These are phyloP conservation scores for Blepharisma stoltei DNA, from an alignment of 73 alveolate species.

Conservation along the genomic window DNA sequence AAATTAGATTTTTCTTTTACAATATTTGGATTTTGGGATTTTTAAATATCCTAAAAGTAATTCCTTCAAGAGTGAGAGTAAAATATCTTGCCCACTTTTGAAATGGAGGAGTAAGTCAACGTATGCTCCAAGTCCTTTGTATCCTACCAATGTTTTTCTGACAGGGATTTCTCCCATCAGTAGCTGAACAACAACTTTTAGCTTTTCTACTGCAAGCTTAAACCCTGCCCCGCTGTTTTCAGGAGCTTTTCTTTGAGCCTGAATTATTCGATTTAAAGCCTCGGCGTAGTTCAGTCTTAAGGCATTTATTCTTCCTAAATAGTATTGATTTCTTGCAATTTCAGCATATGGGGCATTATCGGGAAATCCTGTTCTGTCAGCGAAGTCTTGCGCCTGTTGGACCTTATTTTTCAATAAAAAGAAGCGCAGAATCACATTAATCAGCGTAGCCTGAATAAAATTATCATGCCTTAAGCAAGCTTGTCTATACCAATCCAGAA, in stretches of 20 bases:
- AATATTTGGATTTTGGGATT: too few species aligned
- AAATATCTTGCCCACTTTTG: too few species aligned
- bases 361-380: conserved; percentile 84
- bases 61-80: too few species aligned
- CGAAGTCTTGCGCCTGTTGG: conserved; percentile 73
- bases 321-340: conserved; percentile 83
- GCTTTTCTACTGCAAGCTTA: conserved; percentile 83
- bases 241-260: conserved; percentile 95
- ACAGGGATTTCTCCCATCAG: conserved; percentile 97
- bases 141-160: conserved; percentile 61
- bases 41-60: too few species aligned
- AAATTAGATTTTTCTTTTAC: too few species aligned
- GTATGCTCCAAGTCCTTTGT: not conserved
- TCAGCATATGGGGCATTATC: conserved; percentile 85
- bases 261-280: conserved; percentile 77
- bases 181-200: conserved; percentile 78
- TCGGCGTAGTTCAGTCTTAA: conserved; percentile 90
- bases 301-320: conserved; percentile 93
- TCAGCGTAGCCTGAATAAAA: not conserved
- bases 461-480: conserved; percentile 22
- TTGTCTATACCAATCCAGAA: not conserved
- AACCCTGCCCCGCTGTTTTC: conserved; percentile 93
- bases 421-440: conserved; percentile 13
- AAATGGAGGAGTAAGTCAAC: too few species aligned
- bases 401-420: conserved; percentile 12